These are phyloP conservation scores for Trichoderma arundinaceum DNA, from an alignment of 2,329 filamentous ascomycete genomes.

Conservation along the genomic window DNA sequence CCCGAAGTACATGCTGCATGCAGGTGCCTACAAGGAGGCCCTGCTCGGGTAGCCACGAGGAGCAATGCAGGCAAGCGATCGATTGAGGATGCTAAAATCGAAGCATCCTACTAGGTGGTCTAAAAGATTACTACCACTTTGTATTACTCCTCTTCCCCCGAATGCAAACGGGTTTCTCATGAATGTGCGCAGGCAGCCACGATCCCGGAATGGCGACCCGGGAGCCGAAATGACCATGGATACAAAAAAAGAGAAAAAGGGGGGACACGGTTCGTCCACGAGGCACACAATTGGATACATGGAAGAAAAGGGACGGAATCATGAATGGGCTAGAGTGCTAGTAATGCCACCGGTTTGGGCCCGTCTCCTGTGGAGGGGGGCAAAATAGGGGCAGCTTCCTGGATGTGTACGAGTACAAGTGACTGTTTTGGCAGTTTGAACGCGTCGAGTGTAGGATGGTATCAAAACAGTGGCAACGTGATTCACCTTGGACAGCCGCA, in stretches of 20 bases:
- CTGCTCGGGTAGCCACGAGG: not conserved
- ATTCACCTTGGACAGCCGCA: not conserved
- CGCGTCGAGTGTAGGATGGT: not conserved
- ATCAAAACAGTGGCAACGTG: slow-evolving; percentile 26
- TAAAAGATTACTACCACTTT: not conserved
- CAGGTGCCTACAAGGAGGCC: not conserved
- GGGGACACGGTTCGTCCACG: not conserved
- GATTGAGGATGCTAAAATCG: not conserved
- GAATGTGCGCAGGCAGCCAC: slow-evolving; percentile 20
- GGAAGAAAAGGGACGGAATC: not conserved
- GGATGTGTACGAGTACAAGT: not conserved
- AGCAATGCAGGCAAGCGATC: not conserved
- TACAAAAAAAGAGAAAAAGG: slow-evolving; percentile 34
- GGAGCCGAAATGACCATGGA: slow-evolving; percentile 40
- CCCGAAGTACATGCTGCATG: not conserved
- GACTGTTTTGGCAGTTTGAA: not conserved
- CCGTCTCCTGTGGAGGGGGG: not conserved
- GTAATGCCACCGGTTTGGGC: not conserved
- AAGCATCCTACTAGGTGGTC: not conserved
- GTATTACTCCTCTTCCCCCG: not conserved
- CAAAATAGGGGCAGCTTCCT: slow-evolving; percentile 9
- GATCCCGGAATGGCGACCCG: slow-evolving; percentile 40
- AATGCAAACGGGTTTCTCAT: not conserved
- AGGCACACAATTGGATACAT: not conserved
- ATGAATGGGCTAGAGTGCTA: not conserved